Base-by-base conservation (phyloP, 768 basidiomycete genomes). In the Tricholoma saponaceum region DNA sequence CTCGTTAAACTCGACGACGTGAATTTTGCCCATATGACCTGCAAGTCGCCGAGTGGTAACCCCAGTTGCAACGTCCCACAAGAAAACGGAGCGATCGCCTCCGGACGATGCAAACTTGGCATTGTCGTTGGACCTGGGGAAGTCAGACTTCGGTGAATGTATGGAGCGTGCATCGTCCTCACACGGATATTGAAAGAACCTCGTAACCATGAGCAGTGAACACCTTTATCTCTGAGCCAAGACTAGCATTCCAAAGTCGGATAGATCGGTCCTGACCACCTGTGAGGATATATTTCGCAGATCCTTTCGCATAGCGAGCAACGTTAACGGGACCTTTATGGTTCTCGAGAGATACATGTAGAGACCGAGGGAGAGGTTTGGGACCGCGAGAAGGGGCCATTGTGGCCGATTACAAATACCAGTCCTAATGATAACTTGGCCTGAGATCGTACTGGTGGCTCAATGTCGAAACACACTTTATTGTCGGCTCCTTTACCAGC, bases 131-230 rank as follows among this genome's bases (percentile, higher is more conserved):
- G 93, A 83, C 39, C 92, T 96, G 62, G 16, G 54, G 43, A 33
- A 53, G 26, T 26, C 28, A 50, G 14, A 30, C 26, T 13, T 55
- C 32, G 39, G 35, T 43, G 20, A 23, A 7, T 32, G 47, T 23
- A 16, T 5, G 52, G 33, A 18, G 14, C 33, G 49, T 30, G 58
- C 43, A 30, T 41, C 20, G 26, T 5, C 76, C 91, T 66, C 66
- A 95, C 95, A 97, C 89, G 50, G 90, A 81, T 51, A 99, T 76
- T 2, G 92, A 91, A 41, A 98, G 81, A 3, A 99, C 91, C 69
- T 98, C 97, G 69, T 98, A 96, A 26, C 94, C 96, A 70, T 98
- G 96, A 8, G 92, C 92, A 56, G 85, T 76, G 70, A 97, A 99
- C 0, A 78, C 70, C 74, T 97, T 97, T 74, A 99, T 92, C 74